Conservation (phyloP, 2,329 filamentous ascomycete species). For the Emericellopsis cladophorae region DNA sequence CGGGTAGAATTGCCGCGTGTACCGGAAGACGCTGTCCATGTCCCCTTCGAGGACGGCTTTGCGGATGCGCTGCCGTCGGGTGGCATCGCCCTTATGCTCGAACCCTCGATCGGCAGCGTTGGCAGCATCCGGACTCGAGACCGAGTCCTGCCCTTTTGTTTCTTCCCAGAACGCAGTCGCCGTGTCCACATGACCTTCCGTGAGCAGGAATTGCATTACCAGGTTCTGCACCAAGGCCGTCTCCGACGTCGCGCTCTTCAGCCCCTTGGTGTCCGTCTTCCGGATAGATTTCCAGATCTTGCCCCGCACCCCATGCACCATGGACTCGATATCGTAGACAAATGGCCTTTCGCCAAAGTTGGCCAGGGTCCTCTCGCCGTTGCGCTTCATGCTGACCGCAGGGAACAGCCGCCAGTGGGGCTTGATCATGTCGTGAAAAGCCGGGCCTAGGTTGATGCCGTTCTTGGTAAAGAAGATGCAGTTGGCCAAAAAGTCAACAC, state of each 20-base stretch:
- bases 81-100: conserved; percentile 74
- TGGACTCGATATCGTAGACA: conserved; percentile 78
- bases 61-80: conserved; percentile 77
- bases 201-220: conserved; percentile 75
- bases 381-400: conserved; percentile 51
- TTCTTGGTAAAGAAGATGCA: conserved; percentile 61
- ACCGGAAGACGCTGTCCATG: conserved; percentile 78
- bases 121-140: conserved; percentile 5
- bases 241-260: conserved; percentile 57
- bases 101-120: conserved; percentile 50
- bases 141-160: conserved; percentile 30
- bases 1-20: conserved; percentile 68
- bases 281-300: conserved; percentile 48
- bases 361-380: conserved; percentile 46
- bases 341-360: conserved; percentile 69
- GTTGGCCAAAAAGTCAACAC: conserved; percentile 51
- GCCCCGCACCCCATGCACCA: conserved; percentile 59
- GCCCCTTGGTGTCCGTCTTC: conserved; percentile 38
- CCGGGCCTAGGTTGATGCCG: conserved; percentile 42
- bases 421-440: conserved; percentile 51
- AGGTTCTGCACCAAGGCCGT: conserved; percentile 70
- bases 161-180: conserved; percentile 80
- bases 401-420: conserved; percentile 51
- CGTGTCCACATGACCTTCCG: conserved; percentile 92
- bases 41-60: conserved; percentile 82